phyloP scores from a whole-genome alignment of 116 monocot genomes.

The Thalassia testudinum region DNA sequence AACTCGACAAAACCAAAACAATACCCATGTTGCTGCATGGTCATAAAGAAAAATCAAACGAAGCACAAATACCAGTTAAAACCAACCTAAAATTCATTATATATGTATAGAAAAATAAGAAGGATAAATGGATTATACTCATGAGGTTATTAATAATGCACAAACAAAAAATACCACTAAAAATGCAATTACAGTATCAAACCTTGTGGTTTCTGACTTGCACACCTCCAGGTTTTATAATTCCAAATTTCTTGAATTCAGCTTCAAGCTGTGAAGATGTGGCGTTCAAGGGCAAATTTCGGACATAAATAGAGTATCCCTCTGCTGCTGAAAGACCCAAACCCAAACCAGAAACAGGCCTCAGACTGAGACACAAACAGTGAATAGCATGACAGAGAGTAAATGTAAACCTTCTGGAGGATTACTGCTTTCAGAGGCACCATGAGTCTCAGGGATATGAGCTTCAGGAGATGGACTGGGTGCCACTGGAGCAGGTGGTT shows the following conservation, averaged over 20 bases:
- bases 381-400: not conserved
- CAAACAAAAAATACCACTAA: too few relatives aligned
- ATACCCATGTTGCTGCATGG: constrained; percentile 31
- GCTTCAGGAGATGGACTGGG: constrained; percentile 20
- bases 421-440: constrained; percentile 28
- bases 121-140: too few relatives aligned
- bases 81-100: too few relatives aligned
- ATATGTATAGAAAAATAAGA: too few relatives aligned
- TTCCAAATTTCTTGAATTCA: constrained; percentile 52
- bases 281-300: constrained; percentile 35
- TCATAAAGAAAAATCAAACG: not conserved
- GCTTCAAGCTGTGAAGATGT: constrained; percentile 34
- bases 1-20: constrained; percentile 96
- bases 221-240: constrained; percentile 46
- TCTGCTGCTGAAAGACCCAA: constrained; percentile 39
- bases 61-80: too few relatives aligned
- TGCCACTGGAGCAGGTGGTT: constrained; percentile 10
- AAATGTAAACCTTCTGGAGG: constrained; percentile 46
- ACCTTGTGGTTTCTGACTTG: constrained; percentile 78
- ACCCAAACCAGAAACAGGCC: not conserved
- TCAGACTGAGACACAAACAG: too few relatives aligned
- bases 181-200: not conserved
- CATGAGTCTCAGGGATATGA: constrained; percentile 20
- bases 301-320: constrained; percentile 64
- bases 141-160: too few relatives aligned